Evolutionary conservation across 257 asterid genomes (phyloP), one percentile per base, ranked within the genome.

Genomic region (Agastache rugosa): DNA sequence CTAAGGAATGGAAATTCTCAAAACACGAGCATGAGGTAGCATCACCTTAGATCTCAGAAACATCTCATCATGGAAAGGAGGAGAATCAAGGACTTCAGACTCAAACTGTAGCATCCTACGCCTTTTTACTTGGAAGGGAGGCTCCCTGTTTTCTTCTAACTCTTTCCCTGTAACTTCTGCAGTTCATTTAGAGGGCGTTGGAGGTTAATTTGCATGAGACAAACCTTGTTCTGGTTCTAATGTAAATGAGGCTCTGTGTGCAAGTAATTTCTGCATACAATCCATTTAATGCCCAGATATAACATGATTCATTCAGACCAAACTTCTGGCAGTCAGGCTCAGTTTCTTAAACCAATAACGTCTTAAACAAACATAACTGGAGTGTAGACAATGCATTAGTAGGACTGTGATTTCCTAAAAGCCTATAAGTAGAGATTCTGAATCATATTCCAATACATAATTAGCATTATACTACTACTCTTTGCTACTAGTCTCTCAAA

Each of bases 71-170:
- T 70, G 77, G 85, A 80, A 77, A 63, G 84, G 82, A 71, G 90
- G 78, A 20, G 85, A 51, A 60, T 82, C 88, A 16, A 83, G 59
- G 48, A 69, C 85, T 82, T 90, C 93, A 54, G 93, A 66, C 63
- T 88, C 96, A 70, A 91, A 94, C 72, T 88, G 93, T 73, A 94
- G 91, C 87, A 84, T 86, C 53, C 97, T 78, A 34, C 97, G 96
- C 84, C 97, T 91, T 78, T 94, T 91, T 6, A 79, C 84, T 83
- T 88, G 97, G 27, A 85, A 77, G 37, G 87, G 81, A 51, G 82
- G 83, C 83, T 87, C 97, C 50, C 62, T 77, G 72, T 58, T 58
- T 56, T 77, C 77, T 60, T 79, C 84, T 27, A 71, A 14, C 19
- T 84, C 97, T 82, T 90, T 85, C 35, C 79, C 86, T 48, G 51